phyloP scores from a whole-genome alignment of 352 stramenopile species.

The Phytophthora macrochlamydospora region DNA sequence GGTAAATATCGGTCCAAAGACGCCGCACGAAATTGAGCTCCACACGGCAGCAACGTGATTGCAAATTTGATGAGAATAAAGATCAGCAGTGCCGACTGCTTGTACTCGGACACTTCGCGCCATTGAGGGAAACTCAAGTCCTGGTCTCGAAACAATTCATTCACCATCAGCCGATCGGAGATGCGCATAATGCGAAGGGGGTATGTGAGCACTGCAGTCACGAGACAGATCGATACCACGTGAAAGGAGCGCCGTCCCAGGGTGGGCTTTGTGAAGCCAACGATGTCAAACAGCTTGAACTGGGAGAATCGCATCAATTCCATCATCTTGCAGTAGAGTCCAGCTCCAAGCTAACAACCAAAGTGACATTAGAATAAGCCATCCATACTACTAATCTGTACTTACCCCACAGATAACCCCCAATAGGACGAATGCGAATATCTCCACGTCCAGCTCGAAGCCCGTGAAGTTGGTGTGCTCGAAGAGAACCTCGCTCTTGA shows the following conservation, averaged over 20 bases:
- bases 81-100: conserved; percentile 60
- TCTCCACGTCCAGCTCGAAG: conserved; percentile 84
- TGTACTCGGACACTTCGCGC: conserved; percentile 63
- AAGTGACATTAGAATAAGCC: too few relatives aligned
- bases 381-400: neutral
- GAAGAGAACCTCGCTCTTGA: conserved; percentile 76
- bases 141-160: conserved; percentile 81
- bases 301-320: conserved; percentile 51
- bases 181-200: conserved; percentile 72
- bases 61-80: conserved; percentile 59
- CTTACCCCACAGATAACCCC: conserved; percentile 71
- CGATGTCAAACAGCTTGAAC: conserved; percentile 53
- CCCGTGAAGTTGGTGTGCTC: conserved; percentile 79
- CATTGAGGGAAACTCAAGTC: conserved; percentile 63
- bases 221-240: conserved; percentile 61
- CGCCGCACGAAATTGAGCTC: conserved; percentile 76
- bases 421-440: conserved; percentile 77
- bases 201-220: conserved; percentile 72
- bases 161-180: conserved; percentile 78
- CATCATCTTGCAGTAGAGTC: conserved; percentile 70
- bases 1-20: conserved; percentile 85
- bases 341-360: conserved; percentile 52
- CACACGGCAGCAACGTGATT: conserved; percentile 74
- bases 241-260: conserved; percentile 63
- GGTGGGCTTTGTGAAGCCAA: conserved; percentile 55